Evolutionary conservation across 108 stramenopile genomes (phyloP), one percentile per base, ranked within the genome.

Genomic region (Asterionellopsis glacialis): DNA sequence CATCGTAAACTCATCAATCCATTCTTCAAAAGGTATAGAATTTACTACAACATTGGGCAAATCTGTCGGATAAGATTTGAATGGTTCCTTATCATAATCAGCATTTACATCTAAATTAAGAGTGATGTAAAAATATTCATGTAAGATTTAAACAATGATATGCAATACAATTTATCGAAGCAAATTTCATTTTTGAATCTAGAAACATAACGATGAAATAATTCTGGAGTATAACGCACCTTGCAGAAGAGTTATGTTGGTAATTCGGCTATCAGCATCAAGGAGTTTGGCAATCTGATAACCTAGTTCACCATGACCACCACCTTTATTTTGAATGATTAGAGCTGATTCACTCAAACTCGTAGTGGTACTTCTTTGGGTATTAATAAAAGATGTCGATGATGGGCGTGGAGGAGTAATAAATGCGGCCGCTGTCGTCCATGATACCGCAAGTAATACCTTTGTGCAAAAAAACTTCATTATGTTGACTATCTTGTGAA

Each of bases 321-420:
- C 90, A 19, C 90, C 90, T 62, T 91, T 91, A 68, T 91, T 91
- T 70, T 91, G 90, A 0, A 91, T 84, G 66, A 91, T 91, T 38
- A 91, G 66, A 11, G 90, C 90, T 1, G 83, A 54, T 79, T 81
- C 81, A 55, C 63, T 65, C 23, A 84, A 64, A 10, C 72, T 65
- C 19, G 69, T 55, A 5, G 33, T 33, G 7, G 33, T n/a, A n/a
- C n/a, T 2, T 33, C 33, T 33, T 33, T 33, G 33, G 33, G 33
- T 33, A 7, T 33, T 33, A 5, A 33, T 7, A 7, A 33, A 33
- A 7, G 33, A 33, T 33, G 33, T 33, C 2, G 33, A 7, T 33
- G 33, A n/a, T n/a, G n/a, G n/a, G n/a, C n/a, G n/a, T n/a, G n/a
- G n/a, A n/a, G n/a, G 5, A 33, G 33, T 2, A 33, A 33, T 33